Evolutionary conservation across 805 yeast species (phyloP), one percentile per base, ranked within the genome.

Genomic region (Starmerella vitae): DNA sequence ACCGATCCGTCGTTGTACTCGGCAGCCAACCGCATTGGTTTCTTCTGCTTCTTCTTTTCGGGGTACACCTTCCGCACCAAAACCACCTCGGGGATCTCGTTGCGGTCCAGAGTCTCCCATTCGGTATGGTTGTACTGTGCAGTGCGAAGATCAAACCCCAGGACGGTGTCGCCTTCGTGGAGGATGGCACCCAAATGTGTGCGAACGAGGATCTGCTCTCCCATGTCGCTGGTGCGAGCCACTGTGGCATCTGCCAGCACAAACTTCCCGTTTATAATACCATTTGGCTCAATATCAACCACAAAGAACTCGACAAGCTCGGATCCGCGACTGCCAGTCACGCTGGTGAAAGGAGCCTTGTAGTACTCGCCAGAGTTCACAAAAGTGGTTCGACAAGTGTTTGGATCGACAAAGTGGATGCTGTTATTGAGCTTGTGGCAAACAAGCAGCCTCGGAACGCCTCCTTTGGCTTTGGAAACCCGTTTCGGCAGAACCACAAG

Each of bases 1-100:
- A 80, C 86, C 47, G 74, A 78, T 64, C 85, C 78, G 2, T 86
- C 96, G 49, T 74, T 72, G 64, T 86, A 93, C 64, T 91, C 97
- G 56, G 71, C 81, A 28, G 97, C 97, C 95, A 88, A 86, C 70
- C 97, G 80, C 76, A 82, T 81, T 62, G 88, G 74, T 63, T 79
- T 83, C 93, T 94, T 83, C 61, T 68, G 68, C 36, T 18, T 34
- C 65, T 72, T 74, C 34, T 78, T 79, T 68, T 94, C 78, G 33
- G 76, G 70, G 66, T 85, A 88, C 41, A 88, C 93, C 46, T 83
- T 77, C 82, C 85, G 84, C 48, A 86, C 91, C 38, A 86, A 62
- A 3, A 84, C 70, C 36, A 84, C 94, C 56, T 86, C 95, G 18
- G 94, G 91, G 17, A 49, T 33, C 22, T 42, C 43, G 18, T 48